These are phyloP conservation scores for Cryomyces minteri DNA, from an alignment of 495 filamentous ascomycete species.

Conservation along the genomic window DNA sequence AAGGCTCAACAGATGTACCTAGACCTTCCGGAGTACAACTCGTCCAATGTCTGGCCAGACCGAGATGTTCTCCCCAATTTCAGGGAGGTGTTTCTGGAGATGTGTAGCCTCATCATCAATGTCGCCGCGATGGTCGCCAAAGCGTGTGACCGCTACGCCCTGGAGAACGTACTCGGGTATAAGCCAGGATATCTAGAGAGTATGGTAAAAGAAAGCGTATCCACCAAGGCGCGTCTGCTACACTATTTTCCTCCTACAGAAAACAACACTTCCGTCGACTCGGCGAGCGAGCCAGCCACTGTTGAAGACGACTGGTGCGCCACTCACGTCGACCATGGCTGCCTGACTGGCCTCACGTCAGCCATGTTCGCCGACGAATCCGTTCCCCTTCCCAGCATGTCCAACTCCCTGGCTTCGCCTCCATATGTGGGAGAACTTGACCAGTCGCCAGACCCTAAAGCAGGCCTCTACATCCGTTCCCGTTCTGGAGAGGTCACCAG, in stretches of 20 bases:
- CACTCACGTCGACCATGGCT: conserved; percentile 85
- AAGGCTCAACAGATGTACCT: conserved; percentile 19
- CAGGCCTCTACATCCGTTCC: conserved; percentile 84
- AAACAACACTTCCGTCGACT: not conserved
- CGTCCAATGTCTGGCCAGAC: conserved; percentile 71
- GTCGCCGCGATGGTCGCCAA: conserved; percentile 69
- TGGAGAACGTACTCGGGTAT: conserved; percentile 58
- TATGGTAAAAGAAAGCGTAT: conserved; percentile 68
- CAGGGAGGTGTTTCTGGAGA: conserved; percentile 44
- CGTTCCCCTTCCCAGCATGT: conserved; percentile 10
- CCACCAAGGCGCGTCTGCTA: conserved; percentile 79
- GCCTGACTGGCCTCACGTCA: conserved; percentile 80
- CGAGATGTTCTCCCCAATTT: conserved; percentile 53
- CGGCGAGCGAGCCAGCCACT: conserved; percentile 2
- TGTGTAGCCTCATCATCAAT: conserved; percentile 77
- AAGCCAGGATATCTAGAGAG: conserved; percentile 60
- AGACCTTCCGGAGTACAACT: conserved; percentile 41
- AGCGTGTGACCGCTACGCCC: conserved; percentile 76
- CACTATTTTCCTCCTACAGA: conserved; percentile 66
- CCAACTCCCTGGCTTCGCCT: conserved; percentile 26
- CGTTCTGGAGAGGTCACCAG: conserved; percentile 60
- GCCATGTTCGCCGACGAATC: conserved; percentile 91
- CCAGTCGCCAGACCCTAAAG: conserved; percentile 55
- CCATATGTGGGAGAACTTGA: conserved; percentile 32
- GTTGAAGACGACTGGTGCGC: conserved; percentile 90